Evolutionary conservation across 768 basidiomycete genomes (phyloP).

Genomic region (Suillus occidentalis): DNA sequence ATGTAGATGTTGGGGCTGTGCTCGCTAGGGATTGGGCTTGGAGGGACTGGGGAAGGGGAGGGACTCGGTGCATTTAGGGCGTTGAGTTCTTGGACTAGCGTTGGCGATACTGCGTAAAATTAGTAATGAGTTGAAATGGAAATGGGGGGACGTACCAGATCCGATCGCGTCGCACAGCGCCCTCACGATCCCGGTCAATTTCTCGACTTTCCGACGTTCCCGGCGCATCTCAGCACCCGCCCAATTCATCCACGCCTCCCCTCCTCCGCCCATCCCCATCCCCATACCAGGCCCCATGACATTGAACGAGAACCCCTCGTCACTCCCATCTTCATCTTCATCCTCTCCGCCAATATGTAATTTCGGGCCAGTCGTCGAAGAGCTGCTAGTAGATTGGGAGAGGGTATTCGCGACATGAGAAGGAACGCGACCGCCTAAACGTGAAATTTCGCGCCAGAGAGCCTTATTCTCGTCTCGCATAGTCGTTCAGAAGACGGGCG

Average conservation of each 20-base stretch:
- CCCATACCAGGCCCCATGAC: slow-evolving; percentile 10
- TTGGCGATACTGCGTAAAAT: slow-evolving; percentile 16
- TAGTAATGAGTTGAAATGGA: neutral
- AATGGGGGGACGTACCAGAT: slow-evolving; percentile 42
- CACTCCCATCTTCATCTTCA: slow-evolving; percentile 19
- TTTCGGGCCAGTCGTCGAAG: slow-evolving; percentile 23
- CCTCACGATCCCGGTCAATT: slow-evolving; percentile 57
- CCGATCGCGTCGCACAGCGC: slow-evolving; percentile 62
- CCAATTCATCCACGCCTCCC: slow-evolving; percentile 32
- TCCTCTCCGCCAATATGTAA: slow-evolving; percentile 31
- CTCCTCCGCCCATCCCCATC: slow-evolving; percentile 8
- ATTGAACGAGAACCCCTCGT: slow-evolving; percentile 8
- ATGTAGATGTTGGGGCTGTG: slow-evolving; percentile 69
- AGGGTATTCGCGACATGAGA: slow-evolving; percentile 10
- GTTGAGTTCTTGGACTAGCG: slow-evolving; percentile 27
- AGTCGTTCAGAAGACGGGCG: slow-evolving; percentile 44
- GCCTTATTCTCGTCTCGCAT: slow-evolving; percentile 74
- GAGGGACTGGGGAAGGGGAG: slow-evolving; percentile 25
- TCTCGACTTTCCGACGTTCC: slow-evolving; percentile 64
- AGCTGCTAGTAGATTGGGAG: slow-evolving; percentile 11
- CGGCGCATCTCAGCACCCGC: slow-evolving; percentile 43
- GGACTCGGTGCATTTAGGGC: slow-evolving; percentile 29
- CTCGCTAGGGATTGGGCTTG: slow-evolving; percentile 14
- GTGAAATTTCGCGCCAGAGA: slow-evolving; percentile 43
- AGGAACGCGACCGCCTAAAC: slow-evolving; percentile 24